phyloP scores from a whole-genome alignment of 768 basidiomycete genomes.

The Suillus clintonianus region DNA sequence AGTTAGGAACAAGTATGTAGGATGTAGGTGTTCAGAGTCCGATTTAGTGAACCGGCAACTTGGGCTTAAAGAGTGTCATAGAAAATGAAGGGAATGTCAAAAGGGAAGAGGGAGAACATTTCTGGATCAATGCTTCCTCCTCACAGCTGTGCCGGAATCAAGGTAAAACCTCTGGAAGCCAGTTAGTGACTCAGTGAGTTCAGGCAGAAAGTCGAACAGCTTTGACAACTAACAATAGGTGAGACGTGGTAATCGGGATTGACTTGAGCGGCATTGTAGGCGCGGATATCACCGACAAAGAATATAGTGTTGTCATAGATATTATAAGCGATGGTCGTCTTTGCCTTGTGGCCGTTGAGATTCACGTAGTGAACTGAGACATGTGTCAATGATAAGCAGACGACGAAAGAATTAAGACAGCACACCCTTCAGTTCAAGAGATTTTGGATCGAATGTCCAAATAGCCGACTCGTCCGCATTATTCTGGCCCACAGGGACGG shows the following conservation, averaged over 20 bases:
- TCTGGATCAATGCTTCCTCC: background rate
- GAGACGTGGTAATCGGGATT: slow-evolving; percentile 8
- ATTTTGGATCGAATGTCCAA: slow-evolving; percentile 42
- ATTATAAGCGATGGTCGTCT: slow-evolving; percentile 42
- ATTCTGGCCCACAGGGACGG: slow-evolving; percentile 20
- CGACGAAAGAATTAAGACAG: background rate
- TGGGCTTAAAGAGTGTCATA: background rate
- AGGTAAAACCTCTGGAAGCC: slow-evolving; percentile 5
- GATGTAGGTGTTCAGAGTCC: background rate
- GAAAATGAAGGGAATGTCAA: slow-evolving; percentile 1
- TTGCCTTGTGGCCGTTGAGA: slow-evolving; percentile 39
- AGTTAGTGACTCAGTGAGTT: background rate
- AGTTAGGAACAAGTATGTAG: background rate
- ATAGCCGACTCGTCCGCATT: slow-evolving; percentile 44
- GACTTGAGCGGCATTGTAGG: slow-evolving; percentile 37
- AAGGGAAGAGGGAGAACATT: slow-evolving; percentile 1
- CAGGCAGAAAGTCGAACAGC: background rate
- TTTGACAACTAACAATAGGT: slow-evolving; percentile 34
- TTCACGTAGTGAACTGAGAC: slow-evolving; percentile 45
- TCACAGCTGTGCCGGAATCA: background rate
- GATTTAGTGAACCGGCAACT: background rate
- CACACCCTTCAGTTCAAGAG: slow-evolving; percentile 43
- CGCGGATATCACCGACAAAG: slow-evolving; percentile 44
- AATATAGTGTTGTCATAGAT: slow-evolving; percentile 41
- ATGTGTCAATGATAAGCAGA: background rate